Percentiles rank a stretch among this genome's conserved stretches.
Conservation (phyloP, 305 asterid genomes). For the Fraxinus angustifolia region DNA sequence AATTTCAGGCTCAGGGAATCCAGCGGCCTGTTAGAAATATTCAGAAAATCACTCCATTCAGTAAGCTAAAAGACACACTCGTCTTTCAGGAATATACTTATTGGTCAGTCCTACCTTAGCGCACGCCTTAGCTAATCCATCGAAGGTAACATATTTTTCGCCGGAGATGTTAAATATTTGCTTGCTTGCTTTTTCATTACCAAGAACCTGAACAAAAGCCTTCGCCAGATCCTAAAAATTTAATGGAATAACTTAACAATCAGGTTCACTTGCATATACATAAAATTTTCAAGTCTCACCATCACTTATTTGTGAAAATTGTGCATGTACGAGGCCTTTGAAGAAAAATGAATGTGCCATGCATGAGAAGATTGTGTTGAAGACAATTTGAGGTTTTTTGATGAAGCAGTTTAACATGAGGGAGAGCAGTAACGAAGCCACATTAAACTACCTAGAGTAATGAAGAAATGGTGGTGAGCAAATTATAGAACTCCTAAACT, state of each 20-base stretch:
- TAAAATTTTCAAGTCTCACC: not conserved
- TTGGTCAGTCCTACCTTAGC: constrained; percentile 58
- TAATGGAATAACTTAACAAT: constrained; percentile 4
- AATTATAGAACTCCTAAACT: not conserved
- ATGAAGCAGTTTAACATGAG: constrained; percentile 23
- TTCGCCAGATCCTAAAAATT: constrained; percentile 72
- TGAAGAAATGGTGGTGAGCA: not conserved
- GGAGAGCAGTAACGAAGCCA: not conserved
- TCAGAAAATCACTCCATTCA: not conserved
- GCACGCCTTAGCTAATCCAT: constrained; percentile 93
- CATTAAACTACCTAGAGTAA: not conserved
- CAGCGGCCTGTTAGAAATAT: constrained; percentile 62
- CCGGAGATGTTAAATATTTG: constrained; percentile 92
- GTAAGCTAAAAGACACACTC: not conserved
- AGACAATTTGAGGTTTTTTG: not conserved
- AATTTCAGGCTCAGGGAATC: constrained; percentile 94
- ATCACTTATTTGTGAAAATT: not conserved
- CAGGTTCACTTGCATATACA: not conserved
- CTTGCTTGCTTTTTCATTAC: constrained; percentile 85
- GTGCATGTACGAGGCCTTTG: not conserved
- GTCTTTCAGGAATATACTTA: not conserved
- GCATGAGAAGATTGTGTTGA: not conserved
- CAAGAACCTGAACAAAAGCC: constrained; percentile 81
- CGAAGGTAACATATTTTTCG: constrained; percentile 86
- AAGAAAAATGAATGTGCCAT: not conserved